phyloP scores from a whole-genome alignment of 73 alveolate species.

The Tetrahymena elliotti region DNA sequence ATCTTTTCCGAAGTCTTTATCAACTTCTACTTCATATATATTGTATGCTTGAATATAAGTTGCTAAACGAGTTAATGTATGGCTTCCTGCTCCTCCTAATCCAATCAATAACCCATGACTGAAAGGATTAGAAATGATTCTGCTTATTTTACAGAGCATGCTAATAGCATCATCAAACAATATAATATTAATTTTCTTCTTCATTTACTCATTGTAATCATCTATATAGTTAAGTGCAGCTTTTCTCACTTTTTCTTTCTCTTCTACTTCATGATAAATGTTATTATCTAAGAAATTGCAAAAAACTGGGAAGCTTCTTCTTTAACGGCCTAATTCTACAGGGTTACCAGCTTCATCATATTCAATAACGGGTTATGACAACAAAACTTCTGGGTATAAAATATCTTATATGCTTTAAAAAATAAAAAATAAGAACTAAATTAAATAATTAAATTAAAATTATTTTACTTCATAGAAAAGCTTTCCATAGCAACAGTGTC shows the following conservation, averaged over 20 bases:
- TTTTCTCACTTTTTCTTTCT: background rate
- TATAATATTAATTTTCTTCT: constrained; percentile 70
- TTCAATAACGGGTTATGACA: background rate
- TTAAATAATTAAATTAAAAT: background rate
- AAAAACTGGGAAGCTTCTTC: constrained; percentile 8
- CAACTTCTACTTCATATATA: constrained; percentile 72
- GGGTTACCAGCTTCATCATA: background rate
- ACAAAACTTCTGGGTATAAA: background rate
- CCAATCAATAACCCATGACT: constrained; percentile 83
- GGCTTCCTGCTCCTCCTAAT: constrained; percentile 76
- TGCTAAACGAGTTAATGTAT: constrained; percentile 55
- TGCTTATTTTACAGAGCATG: constrained; percentile 68
- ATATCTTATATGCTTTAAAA: background rate
- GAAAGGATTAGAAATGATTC: constrained; percentile 75
- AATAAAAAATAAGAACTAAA: background rate
- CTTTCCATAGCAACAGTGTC: constrained; percentile 60
- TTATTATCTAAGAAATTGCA: constrained; percentile 9
- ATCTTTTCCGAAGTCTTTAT: constrained; percentile 67
- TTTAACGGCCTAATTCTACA: background rate
- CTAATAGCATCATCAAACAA: constrained; percentile 79
- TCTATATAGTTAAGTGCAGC: background rate
- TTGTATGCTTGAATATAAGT: constrained; percentile 75
- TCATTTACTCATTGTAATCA: constrained; percentile 23
- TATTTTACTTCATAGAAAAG: constrained; percentile 1
- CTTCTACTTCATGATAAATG: constrained; percentile 16